These are phyloP conservation scores for Penicillium arizonense DNA, from an alignment of 495 filamentous ascomycete genomes.

Conservation along the genomic window DNA sequence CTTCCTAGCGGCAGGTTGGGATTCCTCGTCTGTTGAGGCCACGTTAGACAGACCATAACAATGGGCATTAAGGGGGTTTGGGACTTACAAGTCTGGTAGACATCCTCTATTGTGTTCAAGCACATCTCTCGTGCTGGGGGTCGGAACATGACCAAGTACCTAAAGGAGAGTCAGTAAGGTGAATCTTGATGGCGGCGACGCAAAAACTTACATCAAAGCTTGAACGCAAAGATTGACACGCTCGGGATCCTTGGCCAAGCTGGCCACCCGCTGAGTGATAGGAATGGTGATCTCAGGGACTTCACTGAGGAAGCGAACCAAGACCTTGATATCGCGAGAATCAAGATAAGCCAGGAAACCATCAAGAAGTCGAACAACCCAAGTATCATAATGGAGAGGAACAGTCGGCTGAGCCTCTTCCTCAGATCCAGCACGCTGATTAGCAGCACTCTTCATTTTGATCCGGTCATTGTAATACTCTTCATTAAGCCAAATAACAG, in stretches of 20 bases:
- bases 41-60: constrained; percentile 11
- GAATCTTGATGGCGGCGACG: background rate
- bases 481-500: constrained; percentile 89
- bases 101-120: constrained; percentile 77
- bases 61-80: background rate
- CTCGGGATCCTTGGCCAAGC: constrained; percentile 85
- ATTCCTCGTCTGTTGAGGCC: constrained; percentile 38
- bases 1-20: constrained; percentile 43
- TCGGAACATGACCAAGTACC: constrained; percentile 81
- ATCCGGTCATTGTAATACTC: constrained; percentile 96
- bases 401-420: constrained; percentile 29
- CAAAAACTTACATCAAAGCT: constrained; percentile 53
- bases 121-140: constrained; percentile 80
- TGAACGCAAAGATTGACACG: constrained; percentile 62
- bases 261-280: constrained; percentile 72
- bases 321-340: constrained; percentile 71
- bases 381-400: constrained; percentile 70
- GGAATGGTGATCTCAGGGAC: constrained; percentile 73
- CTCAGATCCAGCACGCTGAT: constrained; percentile 37
- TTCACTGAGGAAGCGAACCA: constrained; percentile 89
- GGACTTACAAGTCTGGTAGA: constrained; percentile 66
- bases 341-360: constrained; percentile 87
- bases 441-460: constrained; percentile 43
- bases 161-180: constrained; percentile 23
- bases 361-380: constrained; percentile 77